These are phyloP conservation scores for Neurospora pannonica DNA, from an alignment of 495 filamentous ascomycete species.

Conservation along the genomic window DNA sequence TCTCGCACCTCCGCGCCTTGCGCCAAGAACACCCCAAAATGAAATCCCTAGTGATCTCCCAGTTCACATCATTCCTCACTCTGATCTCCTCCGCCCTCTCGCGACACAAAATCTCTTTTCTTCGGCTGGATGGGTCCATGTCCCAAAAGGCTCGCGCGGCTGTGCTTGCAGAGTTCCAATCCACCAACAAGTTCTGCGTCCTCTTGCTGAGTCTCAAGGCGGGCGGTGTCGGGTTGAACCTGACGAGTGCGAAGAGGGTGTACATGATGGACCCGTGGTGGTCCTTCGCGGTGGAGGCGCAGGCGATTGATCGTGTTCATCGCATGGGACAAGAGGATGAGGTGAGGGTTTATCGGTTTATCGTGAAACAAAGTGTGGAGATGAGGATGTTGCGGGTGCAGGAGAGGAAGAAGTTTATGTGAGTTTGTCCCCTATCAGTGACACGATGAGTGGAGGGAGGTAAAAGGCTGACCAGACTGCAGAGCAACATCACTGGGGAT, in stretches of 20 bases:
- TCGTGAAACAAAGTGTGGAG: slow-evolving; percentile 86
- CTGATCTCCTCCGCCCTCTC: slow-evolving; percentile 72
- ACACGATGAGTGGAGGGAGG: neutral
- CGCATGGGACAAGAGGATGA: slow-evolving; percentile 89
- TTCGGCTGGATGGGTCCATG: slow-evolving; percentile 89
- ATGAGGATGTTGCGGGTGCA: slow-evolving; percentile 90
- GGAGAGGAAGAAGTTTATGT: slow-evolving; percentile 93
- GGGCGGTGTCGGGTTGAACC: slow-evolving; percentile 87
- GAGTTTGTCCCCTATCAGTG: slow-evolving; percentile 27
- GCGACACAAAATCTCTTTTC: slow-evolving; percentile 59
- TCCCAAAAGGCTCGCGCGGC: slow-evolving; percentile 71
- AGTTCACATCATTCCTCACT: slow-evolving; percentile 94
- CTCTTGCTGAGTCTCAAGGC: slow-evolving; percentile 80
- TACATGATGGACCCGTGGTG: slow-evolving; percentile 99
- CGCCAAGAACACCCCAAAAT: slow-evolving; percentile 50
- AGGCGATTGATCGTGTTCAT: slow-evolving; percentile 98
- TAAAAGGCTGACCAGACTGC: slow-evolving; percentile 9
- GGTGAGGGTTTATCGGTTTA: slow-evolving; percentile 77
- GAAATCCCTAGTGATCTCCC: slow-evolving; percentile 92
- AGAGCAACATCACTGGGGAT: slow-evolving; percentile 88
- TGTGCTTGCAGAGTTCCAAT: slow-evolving; percentile 62
- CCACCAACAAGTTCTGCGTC: slow-evolving; percentile 43
- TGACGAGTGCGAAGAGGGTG: slow-evolving; percentile 78
- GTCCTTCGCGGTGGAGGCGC: slow-evolving; percentile 93
- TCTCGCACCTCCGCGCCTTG: slow-evolving; percentile 61